These are phyloP conservation scores for Chiua virens DNA, from an alignment of 768 basidiomycete species.

Conservation along the genomic window DNA sequence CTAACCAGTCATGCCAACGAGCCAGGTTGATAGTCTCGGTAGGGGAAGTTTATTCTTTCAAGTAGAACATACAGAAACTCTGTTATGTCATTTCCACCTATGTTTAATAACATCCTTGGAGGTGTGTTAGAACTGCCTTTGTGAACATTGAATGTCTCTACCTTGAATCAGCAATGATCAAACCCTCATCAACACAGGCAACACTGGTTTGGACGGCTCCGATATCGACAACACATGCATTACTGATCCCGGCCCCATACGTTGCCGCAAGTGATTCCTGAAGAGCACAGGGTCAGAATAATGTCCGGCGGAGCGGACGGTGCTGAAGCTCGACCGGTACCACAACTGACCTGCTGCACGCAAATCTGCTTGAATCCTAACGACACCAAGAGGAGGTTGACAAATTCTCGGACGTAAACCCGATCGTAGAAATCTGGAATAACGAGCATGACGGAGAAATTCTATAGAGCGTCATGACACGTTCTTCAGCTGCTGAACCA, in stretches of 20 bases:
- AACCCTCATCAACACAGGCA: constrained; percentile 92
- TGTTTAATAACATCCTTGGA: constrained; percentile 71
- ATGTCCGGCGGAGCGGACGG: too few species aligned
- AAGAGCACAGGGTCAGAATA: background rate
- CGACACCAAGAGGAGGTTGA: constrained; percentile 65
- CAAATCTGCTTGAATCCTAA: constrained; percentile 95
- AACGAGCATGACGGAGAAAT: constrained; percentile 83
- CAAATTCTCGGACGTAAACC: constrained; percentile 75
- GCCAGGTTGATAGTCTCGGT: constrained; percentile 78
- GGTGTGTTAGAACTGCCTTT: constrained; percentile 1
- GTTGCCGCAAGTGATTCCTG: constrained; percentile 93
- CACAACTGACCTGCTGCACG: constrained; percentile 71
- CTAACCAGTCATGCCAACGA: constrained; percentile 80
- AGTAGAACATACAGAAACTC: constrained; percentile 82
- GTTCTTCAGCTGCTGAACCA: background rate
- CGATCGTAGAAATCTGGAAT: constrained; percentile 92
- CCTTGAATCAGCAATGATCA: constrained; percentile 87
- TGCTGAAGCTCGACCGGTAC: background rate
- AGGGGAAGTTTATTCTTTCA: constrained; percentile 82
- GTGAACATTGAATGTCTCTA: constrained; percentile 31
- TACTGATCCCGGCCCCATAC: constrained; percentile 92
- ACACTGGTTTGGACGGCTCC: constrained; percentile 84
- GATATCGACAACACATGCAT: constrained; percentile 94
- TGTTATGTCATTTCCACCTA: constrained; percentile 95
- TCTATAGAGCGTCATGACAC: constrained; percentile 42